Base-by-base conservation (phyloP, 441 rosid genomes). In the Syzygium malaccense region DNA sequence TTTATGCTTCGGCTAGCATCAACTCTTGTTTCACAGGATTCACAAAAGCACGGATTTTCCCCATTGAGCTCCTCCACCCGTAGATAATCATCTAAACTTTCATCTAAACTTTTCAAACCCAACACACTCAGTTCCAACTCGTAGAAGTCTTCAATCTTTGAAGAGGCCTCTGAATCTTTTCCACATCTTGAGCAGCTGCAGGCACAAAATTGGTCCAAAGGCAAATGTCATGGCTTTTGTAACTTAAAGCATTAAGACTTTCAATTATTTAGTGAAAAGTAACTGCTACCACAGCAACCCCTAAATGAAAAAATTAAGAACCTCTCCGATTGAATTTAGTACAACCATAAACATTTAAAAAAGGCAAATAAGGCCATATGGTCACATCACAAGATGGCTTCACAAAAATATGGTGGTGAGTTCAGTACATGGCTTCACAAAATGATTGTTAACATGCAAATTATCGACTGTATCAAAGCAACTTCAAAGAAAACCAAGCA, bases 1-100 rank as follows among this genome's bases (percentile, higher is more conserved):
- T 95, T 97, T 91, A 98, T 98, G 95, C 99, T 95, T 89, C 99
- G 98, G 91, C 94, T 94, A 88, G 99, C 99, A 94, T 97, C 99
- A 78, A 98, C 99, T 93, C 98, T 93, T 86, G 92, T 91, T 91
- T 95, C 90, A 95, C 99, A 98, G 85, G 95, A 93, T 89, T 94
- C 97, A 89, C 99, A 98, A 87, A 94, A 95, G 90, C 96, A 98
- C 86, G 96, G 99, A 87, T 98, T 98, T 86, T 98, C 99, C 48
- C 99, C 99, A 88, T 92, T 92, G 86, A 97, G 98, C 89, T 97
- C 95, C 92, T 98, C 99, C 90, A 97, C 92, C 89, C 95, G 95
- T 89, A 97, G 95, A 92, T 97, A 98, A 92, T 98, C 99, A 92
- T 95, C 94, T 91, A 98, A 93, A 93, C 99, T 97, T 89, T 95